Conservation (phyloP, 2,329 filamentous ascomycete species). For the Huntiella abstrusa region DNA sequence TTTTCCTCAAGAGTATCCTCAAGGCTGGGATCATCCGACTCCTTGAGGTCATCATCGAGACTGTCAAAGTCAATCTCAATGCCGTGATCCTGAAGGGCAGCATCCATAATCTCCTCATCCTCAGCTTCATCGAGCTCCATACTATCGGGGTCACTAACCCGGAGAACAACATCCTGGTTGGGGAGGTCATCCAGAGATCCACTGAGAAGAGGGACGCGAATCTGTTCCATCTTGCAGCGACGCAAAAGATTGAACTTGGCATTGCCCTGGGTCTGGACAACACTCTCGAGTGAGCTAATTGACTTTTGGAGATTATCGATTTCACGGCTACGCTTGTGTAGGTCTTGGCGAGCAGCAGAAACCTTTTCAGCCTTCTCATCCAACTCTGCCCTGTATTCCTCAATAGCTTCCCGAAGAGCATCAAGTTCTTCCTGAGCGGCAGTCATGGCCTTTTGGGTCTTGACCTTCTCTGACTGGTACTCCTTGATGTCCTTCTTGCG, state of each 20-base stretch:
- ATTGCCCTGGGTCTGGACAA: constrained; percentile 69
- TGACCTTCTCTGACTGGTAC: constrained; percentile 53
- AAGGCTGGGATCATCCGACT: constrained; percentile 49
- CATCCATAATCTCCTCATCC: constrained; percentile 39
- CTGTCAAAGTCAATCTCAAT: constrained; percentile 74
- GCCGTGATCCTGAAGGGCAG: constrained; percentile 69
- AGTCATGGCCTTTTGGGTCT: constrained; percentile 55
- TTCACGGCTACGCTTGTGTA: constrained; percentile 68
- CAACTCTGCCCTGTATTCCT: constrained; percentile 48
- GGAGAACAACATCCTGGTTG: constrained; percentile 55
- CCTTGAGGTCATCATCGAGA: constrained; percentile 65
- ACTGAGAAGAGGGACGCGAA: constrained; percentile 59
- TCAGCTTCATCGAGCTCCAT: constrained; percentile 70
- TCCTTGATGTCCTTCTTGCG: constrained; percentile 50
- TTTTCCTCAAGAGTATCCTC: constrained; percentile 64
- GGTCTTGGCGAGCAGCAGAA: constrained; percentile 55
- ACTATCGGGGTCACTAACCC: constrained; percentile 61
- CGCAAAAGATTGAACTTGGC: constrained; percentile 69
- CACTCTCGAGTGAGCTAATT: constrained; percentile 62
- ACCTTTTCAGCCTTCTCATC: constrained; percentile 55
- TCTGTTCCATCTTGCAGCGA: constrained; percentile 84
- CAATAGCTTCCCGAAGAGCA: constrained; percentile 51
- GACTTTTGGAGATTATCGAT: constrained; percentile 57
- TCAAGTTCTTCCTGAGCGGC: constrained; percentile 60
- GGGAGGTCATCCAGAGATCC: constrained; percentile 73